Base-by-base conservation (phyloP, 805 yeast species). In the Kodamaea sagamina region DNA sequence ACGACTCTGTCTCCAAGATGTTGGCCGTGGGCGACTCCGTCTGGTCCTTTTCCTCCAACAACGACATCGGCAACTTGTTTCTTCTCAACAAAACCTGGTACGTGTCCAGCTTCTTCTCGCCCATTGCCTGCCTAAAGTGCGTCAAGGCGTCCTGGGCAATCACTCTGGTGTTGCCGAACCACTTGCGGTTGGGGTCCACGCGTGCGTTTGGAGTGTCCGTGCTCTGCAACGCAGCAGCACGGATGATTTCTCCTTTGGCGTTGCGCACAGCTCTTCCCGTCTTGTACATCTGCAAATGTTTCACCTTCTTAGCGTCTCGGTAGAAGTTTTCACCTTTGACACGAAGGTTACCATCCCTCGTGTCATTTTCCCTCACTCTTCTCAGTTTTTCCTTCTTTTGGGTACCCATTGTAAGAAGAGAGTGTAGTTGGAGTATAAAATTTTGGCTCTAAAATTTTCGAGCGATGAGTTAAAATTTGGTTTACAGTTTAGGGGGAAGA, bases 161-260 rank as follows among this genome's bases (percentile, higher is more conserved):
- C 31, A 92, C 99, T 60, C 99, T 80, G 10, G 99, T 89, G 67
- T 89, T 93, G 38, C 97, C 97, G 61, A 93, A 93, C 99, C 98
- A 92, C 61, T 95, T 81, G 64, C 96, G 80, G 65, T 92, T 92
- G 5, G 99, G 98, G 61, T 88, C 96, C 34, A 92, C 95, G 48
- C 99, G 76, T 1, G 98, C 98, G 50, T 74, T 80, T 10, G 98
- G 98, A 21, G 86, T 75, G 49, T 89, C 90, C 3, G 89, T 82
- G 53, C 86, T 83, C 63, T 92, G 99, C 45, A 92, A 76, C 21
- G 81, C 82, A 13, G 98, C 97, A 34, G 96, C 96, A 59, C 79
- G 75, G 42, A 89, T 77, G 46, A 90, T 77, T 24, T 89, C 96
- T 59, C 98, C 98, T 49, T 80, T 75, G 40, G 89, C 88, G 61